These are phyloP conservation scores for Cladobotryum mycophilum DNA, from an alignment of 2,329 filamentous ascomycete species.

Conservation along the genomic window DNA sequence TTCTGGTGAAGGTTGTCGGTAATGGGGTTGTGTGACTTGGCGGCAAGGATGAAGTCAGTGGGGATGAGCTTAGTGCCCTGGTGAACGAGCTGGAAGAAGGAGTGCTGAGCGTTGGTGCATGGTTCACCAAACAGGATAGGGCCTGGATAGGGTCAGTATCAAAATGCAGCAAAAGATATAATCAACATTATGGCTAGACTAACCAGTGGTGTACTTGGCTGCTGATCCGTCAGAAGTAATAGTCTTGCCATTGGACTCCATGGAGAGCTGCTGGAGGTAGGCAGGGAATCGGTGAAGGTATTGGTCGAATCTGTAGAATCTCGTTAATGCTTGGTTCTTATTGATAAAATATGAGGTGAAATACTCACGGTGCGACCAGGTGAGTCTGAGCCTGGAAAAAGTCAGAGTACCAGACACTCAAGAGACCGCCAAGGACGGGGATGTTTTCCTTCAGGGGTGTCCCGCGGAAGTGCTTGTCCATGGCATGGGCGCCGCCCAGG, in stretches of 20 bases:
- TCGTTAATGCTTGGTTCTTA: not conserved
- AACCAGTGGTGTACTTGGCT: slow-evolving; percentile 91
- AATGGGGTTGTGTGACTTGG: slow-evolving; percentile 93
- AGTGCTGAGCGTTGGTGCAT: slow-evolving; percentile 98
- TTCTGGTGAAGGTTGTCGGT: slow-evolving; percentile 91
- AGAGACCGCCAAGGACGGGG: slow-evolving; percentile 79
- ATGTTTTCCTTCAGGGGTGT: slow-evolving; percentile 93
- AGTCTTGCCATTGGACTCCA: slow-evolving; percentile 99
- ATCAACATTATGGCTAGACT: slow-evolving; percentile 9
- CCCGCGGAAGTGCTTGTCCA: slow-evolving; percentile 97
- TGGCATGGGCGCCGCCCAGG: slow-evolving; percentile 86
- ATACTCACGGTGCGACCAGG: slow-evolving; percentile 80
- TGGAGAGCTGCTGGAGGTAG: slow-evolving; percentile 97
- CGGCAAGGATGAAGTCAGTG: slow-evolving; percentile 94
- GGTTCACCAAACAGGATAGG: slow-evolving; percentile 96
- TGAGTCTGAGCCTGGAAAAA: slow-evolving; percentile 98
- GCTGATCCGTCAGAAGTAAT: slow-evolving; percentile 83
- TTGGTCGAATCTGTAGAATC: slow-evolving; percentile 71
- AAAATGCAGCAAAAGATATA: not conserved
- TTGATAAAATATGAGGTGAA: not conserved
- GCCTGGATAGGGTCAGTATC: slow-evolving; percentile 34
- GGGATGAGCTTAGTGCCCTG: slow-evolving; percentile 99
- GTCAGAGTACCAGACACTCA: slow-evolving; percentile 98
- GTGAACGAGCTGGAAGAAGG: slow-evolving; percentile 99
- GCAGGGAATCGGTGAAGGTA: slow-evolving; percentile 98